Evolutionary conservation across 2,329 filamentous ascomycete genomes (phyloP), one percentile per base, ranked within the genome.

Genomic region (Calonectria pseudoturangicola): DNA sequence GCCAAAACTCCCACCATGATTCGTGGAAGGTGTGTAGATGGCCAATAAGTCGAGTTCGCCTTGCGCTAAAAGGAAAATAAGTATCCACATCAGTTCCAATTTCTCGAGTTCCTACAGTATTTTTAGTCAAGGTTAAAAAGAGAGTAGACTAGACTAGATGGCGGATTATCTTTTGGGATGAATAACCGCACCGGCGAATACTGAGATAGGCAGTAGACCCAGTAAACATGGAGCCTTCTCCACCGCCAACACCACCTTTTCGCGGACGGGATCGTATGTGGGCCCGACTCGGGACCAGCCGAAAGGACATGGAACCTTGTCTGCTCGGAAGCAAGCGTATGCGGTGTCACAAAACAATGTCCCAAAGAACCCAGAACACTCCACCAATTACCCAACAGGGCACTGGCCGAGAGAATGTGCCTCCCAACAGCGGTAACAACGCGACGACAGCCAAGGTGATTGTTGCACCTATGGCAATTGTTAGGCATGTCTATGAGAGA

Each of bases 371-470:
- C 28, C 21, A 50, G 15, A 15, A 27, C 48, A 18, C 12, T 50
- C 48, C 48, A 50, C 48, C 25, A 50, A 50, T 50, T 28, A 27
- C 48, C 25, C 48, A 27, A 50, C 16, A 50, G 25, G 48, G 48
- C 48, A 50, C 48, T 50, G 48, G 48, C 48, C 48, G 48, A 50
- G 28, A 50, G 10, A 50, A 15, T 27, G 47, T 13, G 47, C 47
- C 47, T 25, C 21, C 27, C 9, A 25, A 25, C n/a, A 25, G 45
- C 47, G 25, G 47, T 28, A 27, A 27, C 30, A 25, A 50, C 13
- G 21, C 3, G 48, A 50, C 27, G 25, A 6, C 48, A 50, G 12
- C 2, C 30, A 33, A 50, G 48, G 16, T 50, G 48, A 50, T 28
- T 27, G 21, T 50, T 50, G 25, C 25, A 16, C 48, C 25, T 28